phyloP scores from a whole-genome alignment of 257 asterid genomes.

The Nicotiana sylvestris region DNA sequence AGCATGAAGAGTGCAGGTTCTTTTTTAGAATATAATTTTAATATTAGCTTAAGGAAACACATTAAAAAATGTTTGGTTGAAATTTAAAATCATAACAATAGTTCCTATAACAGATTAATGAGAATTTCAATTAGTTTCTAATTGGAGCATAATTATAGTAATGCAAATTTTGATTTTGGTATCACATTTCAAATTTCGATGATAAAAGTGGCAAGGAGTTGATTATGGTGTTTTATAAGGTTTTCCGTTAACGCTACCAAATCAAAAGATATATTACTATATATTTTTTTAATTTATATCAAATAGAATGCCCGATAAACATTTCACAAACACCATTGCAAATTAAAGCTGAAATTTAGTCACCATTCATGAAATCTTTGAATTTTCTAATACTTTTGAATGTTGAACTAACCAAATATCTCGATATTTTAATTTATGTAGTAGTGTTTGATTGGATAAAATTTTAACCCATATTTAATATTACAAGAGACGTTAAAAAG shows the following conservation, averaged over 20 bases:
- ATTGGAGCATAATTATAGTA: not conserved
- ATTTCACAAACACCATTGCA: not conserved
- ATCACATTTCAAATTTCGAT: not conserved
- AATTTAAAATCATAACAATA: no score
- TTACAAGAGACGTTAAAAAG: not conserved
- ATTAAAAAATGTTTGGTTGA: no score
- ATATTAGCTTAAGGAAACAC: not conserved
- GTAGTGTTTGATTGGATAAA: not conserved
- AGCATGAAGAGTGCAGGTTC: not conserved
- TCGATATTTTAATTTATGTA: not conserved
- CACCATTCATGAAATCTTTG: not conserved
- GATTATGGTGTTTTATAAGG: not conserved
- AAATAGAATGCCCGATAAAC: not conserved
- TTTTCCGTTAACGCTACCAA: not conserved
- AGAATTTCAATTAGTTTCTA: not conserved
- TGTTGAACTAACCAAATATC: not conserved
- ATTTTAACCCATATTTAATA: no score
- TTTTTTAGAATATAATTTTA: not conserved
- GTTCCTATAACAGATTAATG: no score
- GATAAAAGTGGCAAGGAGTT: not conserved
- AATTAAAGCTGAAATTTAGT: not conserved
- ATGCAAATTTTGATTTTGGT: not conserved
- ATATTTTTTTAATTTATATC: not conserved
- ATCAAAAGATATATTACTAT: not conserved
- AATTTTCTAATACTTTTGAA: not conserved